Evolutionary conservation across 306 rosid species (phyloP).

Genomic region (Arachis hypogaea): DNA sequence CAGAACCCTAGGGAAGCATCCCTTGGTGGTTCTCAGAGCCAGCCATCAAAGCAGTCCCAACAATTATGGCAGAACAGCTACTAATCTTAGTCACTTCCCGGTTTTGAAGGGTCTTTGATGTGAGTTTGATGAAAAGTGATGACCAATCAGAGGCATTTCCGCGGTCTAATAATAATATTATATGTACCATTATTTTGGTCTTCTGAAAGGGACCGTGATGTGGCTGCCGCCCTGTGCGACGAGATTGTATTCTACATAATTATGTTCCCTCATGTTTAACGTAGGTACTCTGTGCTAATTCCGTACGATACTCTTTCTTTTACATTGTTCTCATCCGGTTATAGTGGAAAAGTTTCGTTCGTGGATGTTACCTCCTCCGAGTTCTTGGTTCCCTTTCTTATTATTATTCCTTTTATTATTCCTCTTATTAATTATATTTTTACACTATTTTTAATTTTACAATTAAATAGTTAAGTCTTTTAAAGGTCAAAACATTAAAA

Average conservation of each 20-base stretch:
- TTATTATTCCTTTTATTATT: background rate
- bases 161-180: conserved; percentile 57
- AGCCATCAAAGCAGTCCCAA: conserved; percentile 89
- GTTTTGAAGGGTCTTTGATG: conserved; percentile 65
- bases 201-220: conserved; percentile 57
- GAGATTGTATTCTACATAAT: conserved; percentile 80
- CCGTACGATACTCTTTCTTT: conserved; percentile 34
- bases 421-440: background rate
- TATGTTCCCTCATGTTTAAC: conserved; percentile 67
- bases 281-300: conserved; percentile 88
- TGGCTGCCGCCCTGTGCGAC: conserved; percentile 76
- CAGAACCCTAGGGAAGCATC: conserved; percentile 84
- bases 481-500: too few species aligned
- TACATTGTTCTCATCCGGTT: conserved; percentile 33
- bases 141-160: conserved; percentile 59
- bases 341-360: conserved; percentile 46
- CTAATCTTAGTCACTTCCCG: conserved; percentile 66
- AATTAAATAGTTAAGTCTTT: too few species aligned
- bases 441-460: background rate
- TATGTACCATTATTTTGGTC: conserved; percentile 74
- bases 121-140: conserved; percentile 61
- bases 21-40: conserved; percentile 76
- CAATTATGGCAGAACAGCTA: conserved; percentile 97
- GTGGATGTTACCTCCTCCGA: background rate
- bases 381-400: background rate